phyloP scores from a whole-genome alignment of 2,329 filamentous ascomycete species.

The Hypoxylon sp. region DNA sequence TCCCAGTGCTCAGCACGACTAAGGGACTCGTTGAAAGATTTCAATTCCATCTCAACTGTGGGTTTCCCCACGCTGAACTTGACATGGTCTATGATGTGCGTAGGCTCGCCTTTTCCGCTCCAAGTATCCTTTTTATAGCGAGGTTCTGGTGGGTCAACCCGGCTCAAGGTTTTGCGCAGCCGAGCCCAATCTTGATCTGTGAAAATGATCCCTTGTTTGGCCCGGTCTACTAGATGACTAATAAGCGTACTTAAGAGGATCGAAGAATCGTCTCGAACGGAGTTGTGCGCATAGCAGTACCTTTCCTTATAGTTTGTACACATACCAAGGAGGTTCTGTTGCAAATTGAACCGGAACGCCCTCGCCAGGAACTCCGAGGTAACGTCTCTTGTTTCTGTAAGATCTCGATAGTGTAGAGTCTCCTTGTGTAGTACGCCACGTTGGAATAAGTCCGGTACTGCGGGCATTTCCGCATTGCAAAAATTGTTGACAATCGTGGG shows the following conservation, averaged over 20 bases:
- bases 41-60: constrained; percentile 58
- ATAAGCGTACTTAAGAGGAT: constrained; percentile 67
- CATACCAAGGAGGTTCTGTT: constrained; percentile 70
- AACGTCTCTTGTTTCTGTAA: constrained; percentile 54
- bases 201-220: constrained; percentile 70
- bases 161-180: constrained; percentile 54
- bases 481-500: constrained; percentile 76
- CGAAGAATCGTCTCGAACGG: constrained; percentile 62
- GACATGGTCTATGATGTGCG: constrained; percentile 74
- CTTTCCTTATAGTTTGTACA: constrained; percentile 76
- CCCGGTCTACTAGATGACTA: constrained; percentile 69
- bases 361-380: constrained; percentile 65
- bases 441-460: constrained; percentile 61
- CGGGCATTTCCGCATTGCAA: constrained; percentile 68
- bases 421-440: constrained; percentile 67
- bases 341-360: constrained; percentile 71
- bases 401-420: constrained; percentile 61
- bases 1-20: constrained; percentile 44
- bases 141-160: constrained; percentile 55
- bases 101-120: constrained; percentile 44
- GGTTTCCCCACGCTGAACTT: constrained; percentile 68
- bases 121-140: constrained; percentile 61
- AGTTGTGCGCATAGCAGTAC: constrained; percentile 71
- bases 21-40: constrained; percentile 53
- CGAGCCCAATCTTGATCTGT: constrained; percentile 58